Evolutionary conservation across 441 rosid species (phyloP), one percentile per base, ranked within the genome.

Genomic region (Adansonia gregorii): DNA sequence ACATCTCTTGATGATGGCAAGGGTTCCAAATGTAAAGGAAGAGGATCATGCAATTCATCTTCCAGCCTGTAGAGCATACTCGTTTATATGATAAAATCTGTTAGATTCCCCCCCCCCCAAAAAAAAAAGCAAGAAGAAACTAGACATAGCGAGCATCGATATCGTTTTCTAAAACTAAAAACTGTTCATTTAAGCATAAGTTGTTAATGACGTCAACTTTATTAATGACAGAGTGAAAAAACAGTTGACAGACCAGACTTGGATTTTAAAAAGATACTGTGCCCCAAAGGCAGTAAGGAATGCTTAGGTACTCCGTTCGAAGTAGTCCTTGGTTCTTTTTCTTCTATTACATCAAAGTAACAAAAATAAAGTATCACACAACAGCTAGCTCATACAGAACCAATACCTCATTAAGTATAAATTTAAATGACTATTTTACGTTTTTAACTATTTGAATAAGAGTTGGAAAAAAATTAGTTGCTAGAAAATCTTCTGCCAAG

Each of bases 1-100:
- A 82, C 0, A 43, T 89, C 93, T 87, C 90, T 90, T 19, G 95
- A 82, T 81, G 86, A 73, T 72, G 83, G 78, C 68, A 73, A 73
- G 8, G 91, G 81, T 79, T 89, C 96, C 73, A 83, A 63, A 27
- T 81, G 87, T 52, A 93, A 76, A 63, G 93, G 90, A 82, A 90
- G 87, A 73, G 78, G 85, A 19, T 78, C 84, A 22, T 82, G 82
- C 83, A 76, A 72, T 77, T 87, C 89, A 70, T 88, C 91, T 85
- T 85, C 85, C 72, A 82, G 73, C 82, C 92, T 86, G 86, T 67
- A 24, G 66, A 2, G 35, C 27, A 65, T 51, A 66, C 55, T 54
- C 54, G 41, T 31, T 68, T n/a, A 51, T 19, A 52, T 64, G 35
- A 52, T 11, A 17, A 31, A 49, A 63, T 61, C 6, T 24, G 12